Evolutionary conservation across 2,329 filamentous ascomycete genomes (phyloP).

Genomic region (Colletotrichum sansevieriae): DNA sequence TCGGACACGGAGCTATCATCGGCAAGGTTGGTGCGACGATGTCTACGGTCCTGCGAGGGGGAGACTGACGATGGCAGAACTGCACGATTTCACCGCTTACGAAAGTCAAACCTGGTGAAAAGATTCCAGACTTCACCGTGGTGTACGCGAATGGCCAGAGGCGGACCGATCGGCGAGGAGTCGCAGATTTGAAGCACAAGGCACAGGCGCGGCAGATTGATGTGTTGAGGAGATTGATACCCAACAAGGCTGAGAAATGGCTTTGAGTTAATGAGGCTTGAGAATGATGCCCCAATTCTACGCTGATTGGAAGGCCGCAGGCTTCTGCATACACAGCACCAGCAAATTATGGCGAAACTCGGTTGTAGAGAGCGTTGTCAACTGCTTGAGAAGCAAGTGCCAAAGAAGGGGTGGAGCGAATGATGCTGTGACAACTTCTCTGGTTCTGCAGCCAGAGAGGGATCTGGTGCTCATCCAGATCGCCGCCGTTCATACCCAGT

Average conservation of each 20-base stretch:
- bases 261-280: conserved; percentile 22
- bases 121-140: conserved; percentile 76
- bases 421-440: too few relatives aligned
- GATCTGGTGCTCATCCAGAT: too few relatives aligned
- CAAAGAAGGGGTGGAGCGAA: too few relatives aligned
- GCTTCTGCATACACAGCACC: too few relatives aligned
- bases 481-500: too few relatives aligned
- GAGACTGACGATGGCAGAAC: conserved; percentile 59
- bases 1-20: conserved; percentile 72
- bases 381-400: too few relatives aligned
- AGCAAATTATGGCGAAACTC: too few relatives aligned
- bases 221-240: conserved; percentile 74
- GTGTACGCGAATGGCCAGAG: conserved; percentile 74
- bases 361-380: too few relatives aligned
- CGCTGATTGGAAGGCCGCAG: background rate
- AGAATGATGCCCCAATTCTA: conserved; percentile 33
- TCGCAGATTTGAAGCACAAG: conserved; percentile 73
- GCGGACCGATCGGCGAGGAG: conserved; percentile 70
- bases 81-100: conserved; percentile 78
- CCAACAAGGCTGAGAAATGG: conserved; percentile 60
- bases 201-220: conserved; percentile 77
- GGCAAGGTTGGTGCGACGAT: conserved; percentile 64
- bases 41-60: background rate
- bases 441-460: too few relatives aligned
- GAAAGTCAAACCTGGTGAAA: conserved; percentile 67